These are phyloP conservation scores for Chaetomiaceae sp. DNA, from an alignment of 2,329 filamentous ascomycete species.

Conservation along the genomic window DNA sequence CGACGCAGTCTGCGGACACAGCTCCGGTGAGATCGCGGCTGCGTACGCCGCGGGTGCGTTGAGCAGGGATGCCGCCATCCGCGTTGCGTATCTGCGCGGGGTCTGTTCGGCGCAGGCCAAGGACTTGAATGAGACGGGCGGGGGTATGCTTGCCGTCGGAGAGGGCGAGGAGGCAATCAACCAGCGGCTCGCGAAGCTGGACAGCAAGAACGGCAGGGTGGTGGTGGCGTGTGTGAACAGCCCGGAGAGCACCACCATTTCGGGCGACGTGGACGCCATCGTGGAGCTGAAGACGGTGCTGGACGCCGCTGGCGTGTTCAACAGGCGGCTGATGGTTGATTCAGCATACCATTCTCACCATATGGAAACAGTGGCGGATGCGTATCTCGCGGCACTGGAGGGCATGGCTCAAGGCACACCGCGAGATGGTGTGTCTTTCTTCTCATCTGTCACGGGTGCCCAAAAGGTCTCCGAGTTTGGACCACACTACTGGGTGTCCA, in stretches of 20 bases:
- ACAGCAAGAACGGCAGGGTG: conserved; percentile 13
- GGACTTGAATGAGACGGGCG: conserved; percentile 12
- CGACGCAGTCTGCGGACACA: conserved; percentile 25
- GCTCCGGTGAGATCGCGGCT: conserved; percentile 2
- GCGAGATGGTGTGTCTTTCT: conserved; percentile 5
- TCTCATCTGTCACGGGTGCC: conserved; percentile 24
- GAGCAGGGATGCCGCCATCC: not conserved
- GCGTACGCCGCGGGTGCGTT: not conserved
- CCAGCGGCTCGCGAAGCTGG: conserved; percentile 19
- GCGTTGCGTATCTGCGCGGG: too few species aligned
- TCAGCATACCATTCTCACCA: conserved; percentile 33
- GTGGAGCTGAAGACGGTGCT: conserved; percentile 20
- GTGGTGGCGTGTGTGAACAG: conserved; percentile 31
- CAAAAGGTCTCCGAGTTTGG: not conserved
- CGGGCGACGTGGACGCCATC: conserved; percentile 24
- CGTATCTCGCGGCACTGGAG: too few species aligned
- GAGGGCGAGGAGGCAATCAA: conserved; percentile 22
- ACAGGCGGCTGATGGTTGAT: conserved; percentile 6
- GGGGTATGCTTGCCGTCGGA: conserved; percentile 29
- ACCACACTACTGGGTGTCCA: conserved; percentile 31
- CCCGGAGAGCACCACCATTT: conserved; percentile 27
- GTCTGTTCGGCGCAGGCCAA: too few species aligned
- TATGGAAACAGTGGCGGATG: conserved; percentile 12
- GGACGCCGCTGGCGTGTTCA: conserved; percentile 7
- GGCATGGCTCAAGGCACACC: too few species aligned